Percentiles rank a stretch among this genome's conserved stretches.
Conservation (phyloP, 352 stramenopile genomes). For the Aphanomyces stellatus region DNA sequence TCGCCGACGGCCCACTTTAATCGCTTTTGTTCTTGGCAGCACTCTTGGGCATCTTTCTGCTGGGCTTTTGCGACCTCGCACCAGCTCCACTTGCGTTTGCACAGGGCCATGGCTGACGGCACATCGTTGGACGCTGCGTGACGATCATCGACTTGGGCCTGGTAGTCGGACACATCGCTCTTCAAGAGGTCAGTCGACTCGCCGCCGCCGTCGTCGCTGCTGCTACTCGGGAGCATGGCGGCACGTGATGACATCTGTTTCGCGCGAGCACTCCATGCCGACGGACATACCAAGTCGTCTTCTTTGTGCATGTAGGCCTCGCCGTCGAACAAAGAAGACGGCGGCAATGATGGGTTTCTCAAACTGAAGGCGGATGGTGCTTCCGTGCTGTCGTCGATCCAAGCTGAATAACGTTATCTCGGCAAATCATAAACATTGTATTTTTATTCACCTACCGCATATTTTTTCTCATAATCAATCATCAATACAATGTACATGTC, state of each 20-base stretch:
- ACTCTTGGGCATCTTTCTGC: neutral
- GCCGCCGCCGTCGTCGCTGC: neutral
- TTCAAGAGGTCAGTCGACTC: neutral
- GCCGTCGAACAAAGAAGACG: neutral
- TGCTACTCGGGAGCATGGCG: no score
- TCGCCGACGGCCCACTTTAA: neutral
- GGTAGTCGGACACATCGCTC: neutral
- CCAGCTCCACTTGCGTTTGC: conserved; percentile 4
- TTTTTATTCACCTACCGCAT: no score
- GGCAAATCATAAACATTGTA: neutral
- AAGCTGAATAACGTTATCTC: neutral
- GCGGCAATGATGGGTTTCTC: neutral
- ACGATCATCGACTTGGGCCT: neutral
- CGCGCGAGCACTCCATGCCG: no score
- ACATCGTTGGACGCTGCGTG: neutral
- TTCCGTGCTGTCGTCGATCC: neutral
- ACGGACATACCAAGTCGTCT: no score
- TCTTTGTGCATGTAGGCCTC: no score
- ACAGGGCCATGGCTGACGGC: neutral
- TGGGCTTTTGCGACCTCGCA: neutral
- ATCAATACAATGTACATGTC: no score
- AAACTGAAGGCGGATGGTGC: neutral
- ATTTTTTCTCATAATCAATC: no score
- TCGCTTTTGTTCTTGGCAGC: neutral
- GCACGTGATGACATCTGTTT: no score